Percentiles rank a stretch among this genome's conserved stretches.
These are phyloP conservation scores for Cladorrhinum samala DNA, from an alignment of 495 filamentous ascomycete species.

Conservation along the genomic window DNA sequence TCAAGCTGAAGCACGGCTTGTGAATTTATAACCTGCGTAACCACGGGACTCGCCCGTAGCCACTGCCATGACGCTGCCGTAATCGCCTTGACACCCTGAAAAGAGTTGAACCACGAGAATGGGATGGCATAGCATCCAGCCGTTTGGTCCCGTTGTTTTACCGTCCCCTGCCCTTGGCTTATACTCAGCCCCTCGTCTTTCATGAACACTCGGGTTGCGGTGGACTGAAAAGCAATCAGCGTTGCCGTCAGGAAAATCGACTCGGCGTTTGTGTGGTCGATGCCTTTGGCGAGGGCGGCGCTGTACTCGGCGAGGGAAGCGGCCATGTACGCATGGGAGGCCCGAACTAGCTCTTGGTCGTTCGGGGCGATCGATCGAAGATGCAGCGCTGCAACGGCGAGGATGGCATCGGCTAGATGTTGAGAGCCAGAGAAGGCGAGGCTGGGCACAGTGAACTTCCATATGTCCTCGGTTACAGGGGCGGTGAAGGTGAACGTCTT, in stretches of 20 bases:
- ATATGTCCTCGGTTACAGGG: conserved; percentile 43
- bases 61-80: conserved; percentile 48
- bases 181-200: conserved; percentile 32
- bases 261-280: conserved; percentile 48
- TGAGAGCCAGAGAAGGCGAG: conserved; percentile 47
- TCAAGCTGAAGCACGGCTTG: conserved; percentile 48
- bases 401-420: conserved; percentile 49
- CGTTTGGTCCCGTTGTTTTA: conserved; percentile 3
- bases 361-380: conserved; percentile 43
- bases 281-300: conserved; percentile 40
- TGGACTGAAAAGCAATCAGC: conserved; percentile 53
- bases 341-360: conserved; percentile 46
- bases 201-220: conserved; percentile 47
- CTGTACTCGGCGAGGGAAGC: conserved; percentile 50
- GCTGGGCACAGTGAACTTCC: conserved; percentile 48
- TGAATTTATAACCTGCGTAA: conserved; percentile 49
- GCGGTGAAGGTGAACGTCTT: conserved; percentile 46
- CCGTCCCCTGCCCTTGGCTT: not conserved
- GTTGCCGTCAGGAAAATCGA: conserved; percentile 48
- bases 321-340: conserved; percentile 53
- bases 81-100: conserved; percentile 52
- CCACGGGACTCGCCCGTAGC: conserved; percentile 43
- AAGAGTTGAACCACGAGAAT: conserved; percentile 52
- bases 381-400: conserved; percentile 53
- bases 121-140: conserved; percentile 41